These are phyloP conservation scores for Coemansia sp. DNA, from an alignment of 192 early-diverging fungal species.

Conservation along the genomic window DNA sequence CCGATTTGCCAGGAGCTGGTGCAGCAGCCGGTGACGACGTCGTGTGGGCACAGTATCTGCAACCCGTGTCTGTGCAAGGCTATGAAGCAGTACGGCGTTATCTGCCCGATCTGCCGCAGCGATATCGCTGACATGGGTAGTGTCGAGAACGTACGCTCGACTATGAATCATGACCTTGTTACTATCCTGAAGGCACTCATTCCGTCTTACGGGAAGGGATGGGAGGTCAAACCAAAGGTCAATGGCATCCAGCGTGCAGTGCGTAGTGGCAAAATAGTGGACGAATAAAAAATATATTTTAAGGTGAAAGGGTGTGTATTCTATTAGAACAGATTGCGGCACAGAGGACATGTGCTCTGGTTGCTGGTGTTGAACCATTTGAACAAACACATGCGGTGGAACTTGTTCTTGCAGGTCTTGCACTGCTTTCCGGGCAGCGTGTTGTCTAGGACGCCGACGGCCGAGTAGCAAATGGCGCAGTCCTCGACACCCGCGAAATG, in stretches of 20 bases:
- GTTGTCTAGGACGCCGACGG: slow-evolving; percentile 86
- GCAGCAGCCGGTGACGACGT: slow-evolving; percentile 39
- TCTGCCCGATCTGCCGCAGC: slow-evolving; percentile 46
- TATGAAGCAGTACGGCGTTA: slow-evolving; percentile 28
- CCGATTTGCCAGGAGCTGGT: slow-evolving; percentile 54
- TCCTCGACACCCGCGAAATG: slow-evolving; percentile 98
- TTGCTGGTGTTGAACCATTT: slow-evolving; percentile 80
- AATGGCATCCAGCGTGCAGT: slow-evolving; percentile 20
- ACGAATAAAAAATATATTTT: not conserved
- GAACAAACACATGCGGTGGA: slow-evolving; percentile 92
- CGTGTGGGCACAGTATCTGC: slow-evolving; percentile 53
- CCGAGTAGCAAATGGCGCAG: slow-evolving; percentile 97
- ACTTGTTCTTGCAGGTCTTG: slow-evolving; percentile 91
- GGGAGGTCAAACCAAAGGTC: slow-evolving; percentile 10
- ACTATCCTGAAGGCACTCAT: slow-evolving; percentile 41
- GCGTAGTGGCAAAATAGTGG: slow-evolving; percentile 11
- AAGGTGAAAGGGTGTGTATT: not conserved
- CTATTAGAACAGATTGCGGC: slow-evolving; percentile 59
- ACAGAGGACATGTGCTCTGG: slow-evolving; percentile 74
- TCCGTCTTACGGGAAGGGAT: slow-evolving; percentile 40
- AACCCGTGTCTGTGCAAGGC: slow-evolving; percentile 34
- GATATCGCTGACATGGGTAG: slow-evolving; percentile 29
- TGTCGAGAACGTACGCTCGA: slow-evolving; percentile 12
- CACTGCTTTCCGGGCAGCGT: slow-evolving; percentile 89
- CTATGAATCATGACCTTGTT: slow-evolving; percentile 36